Evolutionary conservation across 1,284 basidiomycete species (phyloP).

Genomic region (Microbotryum silenes-acaulis): DNA sequence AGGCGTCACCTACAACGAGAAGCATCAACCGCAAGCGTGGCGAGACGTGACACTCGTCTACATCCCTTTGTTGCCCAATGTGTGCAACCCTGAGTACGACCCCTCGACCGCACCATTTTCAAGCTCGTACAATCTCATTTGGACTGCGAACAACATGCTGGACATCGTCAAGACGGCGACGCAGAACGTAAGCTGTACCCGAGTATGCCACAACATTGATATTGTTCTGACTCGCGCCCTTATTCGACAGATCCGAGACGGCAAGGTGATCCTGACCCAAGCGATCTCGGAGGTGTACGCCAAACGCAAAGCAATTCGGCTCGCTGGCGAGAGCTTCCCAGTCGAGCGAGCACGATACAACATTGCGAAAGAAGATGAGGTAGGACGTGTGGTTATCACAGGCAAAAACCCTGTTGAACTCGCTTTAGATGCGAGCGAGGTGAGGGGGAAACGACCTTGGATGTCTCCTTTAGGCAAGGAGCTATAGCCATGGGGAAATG

Average conservation of each 20-base stretch:
- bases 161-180: constrained; percentile 22
- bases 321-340: not conserved
- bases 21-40: constrained; percentile 12
- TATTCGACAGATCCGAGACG: constrained; percentile 10
- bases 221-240: not conserved
- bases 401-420: too few relatives aligned
- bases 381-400: too few relatives aligned
- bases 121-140: constrained; percentile 25
- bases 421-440: too few relatives aligned
- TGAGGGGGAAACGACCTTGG: too few relatives aligned
- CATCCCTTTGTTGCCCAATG: constrained; percentile 12
- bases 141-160: constrained; percentile 26
- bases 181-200: constrained; percentile 5
- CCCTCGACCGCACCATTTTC: constrained; percentile 24
- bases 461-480: too few relatives aligned
- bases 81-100: constrained; percentile 20
- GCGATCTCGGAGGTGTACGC: constrained; percentile 25
- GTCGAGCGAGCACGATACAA: not conserved
- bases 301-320: constrained; percentile 12
- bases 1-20: constrained; percentile 7
- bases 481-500: too few relatives aligned
- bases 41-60: constrained; percentile 5
- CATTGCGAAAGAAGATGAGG: not conserved
- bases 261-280: constrained; percentile 15
- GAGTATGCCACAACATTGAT: not conserved